Evolutionary conservation across 768 basidiomycete species (phyloP).

Genomic region (Boletus vermiculosoides): DNA sequence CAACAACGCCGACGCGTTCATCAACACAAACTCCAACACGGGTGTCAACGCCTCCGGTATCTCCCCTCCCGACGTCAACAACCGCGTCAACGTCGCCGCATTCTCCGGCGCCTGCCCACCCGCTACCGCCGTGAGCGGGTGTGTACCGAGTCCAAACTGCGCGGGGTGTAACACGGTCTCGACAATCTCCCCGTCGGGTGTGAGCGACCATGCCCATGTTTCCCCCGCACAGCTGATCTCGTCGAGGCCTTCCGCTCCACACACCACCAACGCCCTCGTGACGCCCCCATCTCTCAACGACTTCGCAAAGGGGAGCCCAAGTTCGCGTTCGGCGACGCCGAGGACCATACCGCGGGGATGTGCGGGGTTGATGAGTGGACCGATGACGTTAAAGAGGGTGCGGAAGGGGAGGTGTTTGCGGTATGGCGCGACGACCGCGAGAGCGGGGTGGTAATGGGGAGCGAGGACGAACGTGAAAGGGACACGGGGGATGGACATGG

Average conservation of each 20-base stretch:
- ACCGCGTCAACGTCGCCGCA: constrained; percentile 62
- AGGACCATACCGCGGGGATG: constrained; percentile 85
- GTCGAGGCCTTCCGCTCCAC: constrained; percentile 87
- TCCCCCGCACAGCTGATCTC: constrained; percentile 95
- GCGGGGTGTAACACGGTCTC: constrained; percentile 62
- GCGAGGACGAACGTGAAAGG: constrained; percentile 95
- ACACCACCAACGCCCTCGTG: constrained; percentile 85
- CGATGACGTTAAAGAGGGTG: constrained; percentile 94
- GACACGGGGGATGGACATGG: constrained; percentile 51
- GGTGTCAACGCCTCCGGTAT: constrained; percentile 59
- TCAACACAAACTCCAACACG: constrained; percentile 80
- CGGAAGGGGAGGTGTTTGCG: constrained; percentile 89
- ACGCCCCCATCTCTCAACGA: constrained; percentile 74
- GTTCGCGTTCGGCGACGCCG: constrained; percentile 79
- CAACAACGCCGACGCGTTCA: constrained; percentile 88
- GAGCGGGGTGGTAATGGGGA: constrained; percentile 87
- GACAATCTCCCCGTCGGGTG: constrained; percentile 59
- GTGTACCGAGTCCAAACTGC: constrained; percentile 73
- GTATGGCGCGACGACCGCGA: constrained; percentile 79
- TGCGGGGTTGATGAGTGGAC: constrained; percentile 92
- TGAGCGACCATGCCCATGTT: constrained; percentile 80
- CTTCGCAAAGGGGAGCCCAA: constrained; percentile 79
- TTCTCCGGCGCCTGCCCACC: constrained; percentile 81
- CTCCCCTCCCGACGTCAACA: constrained; percentile 58
- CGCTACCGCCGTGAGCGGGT: constrained; percentile 67